A percentile compares a stretch with the other conserved stretches of the same genome.
phyloP scores from a whole-genome alignment of 495 filamentous ascomycete species.

The Neurospora hispaniola region DNA sequence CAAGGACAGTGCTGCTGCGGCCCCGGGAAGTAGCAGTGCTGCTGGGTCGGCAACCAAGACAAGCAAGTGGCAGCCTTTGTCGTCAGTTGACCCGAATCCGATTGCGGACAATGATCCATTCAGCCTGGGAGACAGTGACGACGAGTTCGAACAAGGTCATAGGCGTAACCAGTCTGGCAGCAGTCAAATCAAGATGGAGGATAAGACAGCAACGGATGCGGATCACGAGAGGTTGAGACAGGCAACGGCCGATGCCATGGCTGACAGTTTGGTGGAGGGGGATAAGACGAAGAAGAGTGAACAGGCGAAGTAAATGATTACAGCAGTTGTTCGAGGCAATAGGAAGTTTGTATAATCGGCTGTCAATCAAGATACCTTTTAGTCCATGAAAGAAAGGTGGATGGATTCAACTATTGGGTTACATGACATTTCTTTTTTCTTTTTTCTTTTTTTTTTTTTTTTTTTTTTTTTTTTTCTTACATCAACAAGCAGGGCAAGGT shows the following conservation, averaged over 20 bases:
- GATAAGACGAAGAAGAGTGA: constrained; percentile 11
- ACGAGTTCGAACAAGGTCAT: constrained; percentile 57
- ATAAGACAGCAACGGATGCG: constrained; percentile 23
- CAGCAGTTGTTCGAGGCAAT: neutral
- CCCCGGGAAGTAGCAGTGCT: constrained; percentile 9
- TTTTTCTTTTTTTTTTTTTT: neutral
- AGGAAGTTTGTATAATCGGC: neutral
- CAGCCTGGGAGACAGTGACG: constrained; percentile 89
- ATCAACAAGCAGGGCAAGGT: neutral
- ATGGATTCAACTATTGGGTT: neutral
- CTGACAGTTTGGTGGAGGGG: constrained; percentile 35
- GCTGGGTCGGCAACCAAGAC: constrained; percentile 40
- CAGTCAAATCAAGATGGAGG: constrained; percentile 47
- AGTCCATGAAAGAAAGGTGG: neutral
- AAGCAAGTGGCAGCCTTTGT: constrained; percentile 96
- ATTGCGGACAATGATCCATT: constrained; percentile 91
- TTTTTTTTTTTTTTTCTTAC: neutral
- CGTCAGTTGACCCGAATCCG: constrained; percentile 76
- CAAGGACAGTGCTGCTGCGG: constrained; percentile 11
- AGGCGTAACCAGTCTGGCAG: constrained; percentile 19
- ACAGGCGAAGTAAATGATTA: neutral
- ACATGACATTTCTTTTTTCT: neutral
- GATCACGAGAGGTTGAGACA: constrained; percentile 61
- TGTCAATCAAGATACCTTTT: neutral
- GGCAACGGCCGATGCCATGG: constrained; percentile 57